These are phyloP conservation scores for Orbilia ellipsospora DNA, from an alignment of 2,329 filamentous ascomycete species.

Conservation along the genomic window DNA sequence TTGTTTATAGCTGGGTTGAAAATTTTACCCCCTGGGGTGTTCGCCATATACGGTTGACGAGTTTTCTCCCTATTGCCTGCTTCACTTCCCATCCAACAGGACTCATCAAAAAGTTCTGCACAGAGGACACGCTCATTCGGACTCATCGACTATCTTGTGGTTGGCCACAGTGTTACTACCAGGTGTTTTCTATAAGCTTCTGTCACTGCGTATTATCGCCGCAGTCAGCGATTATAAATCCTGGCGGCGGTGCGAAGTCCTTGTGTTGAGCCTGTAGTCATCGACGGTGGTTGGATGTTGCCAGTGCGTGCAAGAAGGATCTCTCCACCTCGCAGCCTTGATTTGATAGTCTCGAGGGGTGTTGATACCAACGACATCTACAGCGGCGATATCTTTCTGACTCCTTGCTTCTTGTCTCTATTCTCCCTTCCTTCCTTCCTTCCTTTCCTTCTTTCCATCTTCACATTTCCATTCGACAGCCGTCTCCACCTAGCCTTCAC, in stretches of 20 bases:
- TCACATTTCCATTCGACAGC: conserved; percentile 3
- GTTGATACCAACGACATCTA: not conserved
- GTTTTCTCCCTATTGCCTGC: conserved; percentile 25
- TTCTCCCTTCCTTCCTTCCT: conserved; percentile 12
- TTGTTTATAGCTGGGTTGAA: conserved; percentile 48
- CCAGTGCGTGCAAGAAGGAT: conserved; percentile 33
- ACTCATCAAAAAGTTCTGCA: not conserved
- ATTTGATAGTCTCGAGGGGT: no score
- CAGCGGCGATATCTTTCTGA: not conserved
- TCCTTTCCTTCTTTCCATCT: conserved; percentile 9
- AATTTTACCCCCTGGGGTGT: conserved; percentile 45
- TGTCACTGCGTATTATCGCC: conserved; percentile 13
- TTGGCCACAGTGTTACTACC: conserved; percentile 2
- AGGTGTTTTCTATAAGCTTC: conserved; percentile 17
- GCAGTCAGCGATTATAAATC: conserved; percentile 25
- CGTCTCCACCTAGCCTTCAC: not conserved
- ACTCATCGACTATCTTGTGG: no score
- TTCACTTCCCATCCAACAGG: not conserved
- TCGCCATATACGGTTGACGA: conserved; percentile 27
- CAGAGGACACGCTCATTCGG: no score
- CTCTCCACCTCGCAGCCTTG: conserved; percentile 36
- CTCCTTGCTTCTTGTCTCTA: conserved; percentile 17
- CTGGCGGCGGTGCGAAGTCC: conserved; percentile 7
- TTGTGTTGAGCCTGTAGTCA: conserved; percentile 50
- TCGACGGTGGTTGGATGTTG: conserved; percentile 24